A percentile compares a stretch with the other conserved stretches of the same genome.
Conservation (phyloP, 768 basidiomycete species). For the Mycena crocata region DNA sequence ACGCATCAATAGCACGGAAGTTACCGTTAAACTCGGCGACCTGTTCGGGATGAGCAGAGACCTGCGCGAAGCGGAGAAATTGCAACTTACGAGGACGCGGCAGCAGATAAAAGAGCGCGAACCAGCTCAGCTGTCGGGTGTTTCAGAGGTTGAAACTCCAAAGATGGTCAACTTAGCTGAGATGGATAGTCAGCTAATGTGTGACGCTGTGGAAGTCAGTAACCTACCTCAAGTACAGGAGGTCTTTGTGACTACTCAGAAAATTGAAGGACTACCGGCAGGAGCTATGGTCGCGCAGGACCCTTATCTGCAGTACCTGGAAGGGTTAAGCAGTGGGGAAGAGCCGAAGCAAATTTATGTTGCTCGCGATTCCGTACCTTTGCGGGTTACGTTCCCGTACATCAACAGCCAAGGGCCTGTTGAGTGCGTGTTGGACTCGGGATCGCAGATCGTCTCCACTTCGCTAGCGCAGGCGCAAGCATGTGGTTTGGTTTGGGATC, state of each 20-base stretch:
- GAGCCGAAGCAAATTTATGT: conserved; percentile 13
- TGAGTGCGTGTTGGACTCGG: conserved; percentile 40
- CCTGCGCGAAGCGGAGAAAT: no score
- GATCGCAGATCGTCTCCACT: conserved; percentile 44
- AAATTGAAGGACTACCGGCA: background rate
- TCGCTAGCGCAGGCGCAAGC: conserved; percentile 22
- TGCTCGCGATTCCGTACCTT: background rate
- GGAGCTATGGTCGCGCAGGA: no score
- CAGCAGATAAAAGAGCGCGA: background rate
- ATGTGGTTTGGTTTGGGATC: conserved; percentile 29
- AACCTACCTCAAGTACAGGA: no score
- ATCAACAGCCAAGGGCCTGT: no score
- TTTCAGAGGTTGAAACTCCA: background rate
- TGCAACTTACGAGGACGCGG: conserved; percentile 2
- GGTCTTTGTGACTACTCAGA: no score
- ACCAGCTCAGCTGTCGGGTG: no score
- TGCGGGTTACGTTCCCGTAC: conserved; percentile 6
- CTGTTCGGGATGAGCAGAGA: conserved; percentile 1
- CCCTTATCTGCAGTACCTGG: no score
- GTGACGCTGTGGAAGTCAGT: no score
- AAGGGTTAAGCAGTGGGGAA: no score
- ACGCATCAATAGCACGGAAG: no score
- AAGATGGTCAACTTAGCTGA: background rate
- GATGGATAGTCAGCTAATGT: no score
- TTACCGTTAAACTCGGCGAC: background rate